A percentile compares a stretch with the other conserved stretches of the same genome.
These are phyloP conservation scores for Globisporangium abappressorium DNA, from an alignment of 352 stramenopile genomes.

Conservation along the genomic window DNA sequence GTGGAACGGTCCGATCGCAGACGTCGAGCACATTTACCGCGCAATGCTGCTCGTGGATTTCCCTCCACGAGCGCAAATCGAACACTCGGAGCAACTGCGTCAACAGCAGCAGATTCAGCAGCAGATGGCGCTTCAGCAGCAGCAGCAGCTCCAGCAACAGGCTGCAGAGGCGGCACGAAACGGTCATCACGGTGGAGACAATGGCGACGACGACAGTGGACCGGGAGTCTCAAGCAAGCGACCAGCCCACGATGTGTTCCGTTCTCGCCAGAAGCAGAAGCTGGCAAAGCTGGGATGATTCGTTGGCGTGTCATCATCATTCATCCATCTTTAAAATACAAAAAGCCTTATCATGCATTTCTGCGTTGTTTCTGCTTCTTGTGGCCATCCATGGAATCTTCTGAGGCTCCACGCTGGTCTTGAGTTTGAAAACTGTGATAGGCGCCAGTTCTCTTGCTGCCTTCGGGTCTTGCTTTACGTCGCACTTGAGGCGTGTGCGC, in stretches of 20 bases:
- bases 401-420: not conserved
- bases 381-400: slow-evolving; percentile 9
- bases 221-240: slow-evolving; percentile 75
- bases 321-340: slow-evolving; percentile 17
- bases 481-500: slow-evolving; percentile 16
- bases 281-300: slow-evolving; percentile 72
- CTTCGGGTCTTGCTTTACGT: slow-evolving; percentile 4
- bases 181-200: slow-evolving; percentile 33
- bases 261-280: slow-evolving; percentile 82
- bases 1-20: slow-evolving; percentile 86
- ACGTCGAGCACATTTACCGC: slow-evolving; percentile 84
- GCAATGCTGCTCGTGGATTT: slow-evolving; percentile 84
- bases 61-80: slow-evolving; percentile 62
- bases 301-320: not conserved
- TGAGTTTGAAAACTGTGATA: not conserved
- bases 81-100: slow-evolving; percentile 65
- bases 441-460: not conserved
- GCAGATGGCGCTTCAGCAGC: slow-evolving; percentile 46
- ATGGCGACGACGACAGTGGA: slow-evolving; percentile 34
- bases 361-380: slow-evolving; percentile 40
- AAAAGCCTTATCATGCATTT: slow-evolving; percentile 17
- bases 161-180: slow-evolving; percentile 41
- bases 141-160: slow-evolving; percentile 54
- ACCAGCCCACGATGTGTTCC: slow-evolving; percentile 83
- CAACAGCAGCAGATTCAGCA: slow-evolving; percentile 66